phyloP scores from a whole-genome alignment of 163 green algal species.

The Volvox carteri region DNA sequence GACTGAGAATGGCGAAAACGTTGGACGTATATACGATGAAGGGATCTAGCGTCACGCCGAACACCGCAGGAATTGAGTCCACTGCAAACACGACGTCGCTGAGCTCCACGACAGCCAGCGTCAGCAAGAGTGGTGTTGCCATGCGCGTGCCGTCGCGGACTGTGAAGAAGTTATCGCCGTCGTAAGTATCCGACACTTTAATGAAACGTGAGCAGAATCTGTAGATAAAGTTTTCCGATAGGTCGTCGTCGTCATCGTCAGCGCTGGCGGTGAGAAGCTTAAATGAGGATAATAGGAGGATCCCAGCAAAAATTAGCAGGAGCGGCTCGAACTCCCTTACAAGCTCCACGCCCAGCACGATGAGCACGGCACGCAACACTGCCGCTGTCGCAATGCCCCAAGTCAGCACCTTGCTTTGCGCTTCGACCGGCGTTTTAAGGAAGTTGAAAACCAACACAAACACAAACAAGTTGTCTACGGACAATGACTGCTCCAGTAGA shows the following conservation, averaged over 20 bases:
- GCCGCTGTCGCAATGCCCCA: slow-evolving; percentile 93
- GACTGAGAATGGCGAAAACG: slow-evolving; percentile 91
- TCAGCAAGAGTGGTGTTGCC: slow-evolving; percentile 94
- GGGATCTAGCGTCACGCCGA: slow-evolving; percentile 94
- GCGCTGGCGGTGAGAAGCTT: slow-evolving; percentile 77
- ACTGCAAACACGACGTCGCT: slow-evolving; percentile 96
- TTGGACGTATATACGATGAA: slow-evolving; percentile 96
- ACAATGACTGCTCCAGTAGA: slow-evolving; percentile 96
- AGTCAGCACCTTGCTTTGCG: slow-evolving; percentile 88
- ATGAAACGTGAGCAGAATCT: slow-evolving; percentile 84
- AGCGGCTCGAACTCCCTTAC: slow-evolving; percentile 89
- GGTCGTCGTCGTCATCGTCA: slow-evolving; percentile 90
- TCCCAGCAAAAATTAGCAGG: slow-evolving; percentile 93
- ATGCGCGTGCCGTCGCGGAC: slow-evolving; percentile 66
- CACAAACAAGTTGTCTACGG: slow-evolving; percentile 98
- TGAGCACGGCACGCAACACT: slow-evolving; percentile 91
- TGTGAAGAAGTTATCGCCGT: slow-evolving; percentile 95
- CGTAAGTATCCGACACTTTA: slow-evolving; percentile 86
- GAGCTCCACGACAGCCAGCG: slow-evolving; percentile 94
- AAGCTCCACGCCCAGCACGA: slow-evolving; percentile 88
- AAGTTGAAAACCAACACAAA: slow-evolving; percentile 99
- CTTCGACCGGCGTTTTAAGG: slow-evolving; percentile 88
- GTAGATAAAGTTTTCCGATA: slow-evolving; percentile 90
- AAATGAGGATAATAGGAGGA: slow-evolving; percentile 90
- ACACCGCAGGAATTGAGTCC: slow-evolving; percentile 84